Conservation (phyloP, 1,139 yeast species). For the Candida mesenterica region DNA sequence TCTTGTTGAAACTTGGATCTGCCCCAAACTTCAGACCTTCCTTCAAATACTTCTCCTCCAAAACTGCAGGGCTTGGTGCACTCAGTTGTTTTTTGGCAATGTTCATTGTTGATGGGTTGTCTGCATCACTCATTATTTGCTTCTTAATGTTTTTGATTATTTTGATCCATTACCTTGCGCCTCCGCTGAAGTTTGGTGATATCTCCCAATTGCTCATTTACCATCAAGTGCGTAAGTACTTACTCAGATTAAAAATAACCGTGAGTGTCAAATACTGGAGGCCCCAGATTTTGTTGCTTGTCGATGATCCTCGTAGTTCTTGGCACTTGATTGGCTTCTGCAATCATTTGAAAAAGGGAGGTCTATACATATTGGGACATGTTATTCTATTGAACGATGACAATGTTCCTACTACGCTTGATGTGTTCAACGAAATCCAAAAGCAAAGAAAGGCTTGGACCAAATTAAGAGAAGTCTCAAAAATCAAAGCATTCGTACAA, state of each 20-base stretch:
- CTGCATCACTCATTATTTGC: slow-evolving; percentile 74
- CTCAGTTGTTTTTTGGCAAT: slow-evolving; percentile 71
- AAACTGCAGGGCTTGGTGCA: slow-evolving; percentile 79
- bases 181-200: slow-evolving; percentile 97
- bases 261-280: slow-evolving; percentile 95
- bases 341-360: slow-evolving; percentile 92
- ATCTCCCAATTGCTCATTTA: slow-evolving; percentile 91
- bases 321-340: slow-evolving; percentile 95
- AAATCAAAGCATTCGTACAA: slow-evolving; percentile 90
- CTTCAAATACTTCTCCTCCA: slow-evolving; percentile 77
- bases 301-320: slow-evolving; percentile 86
- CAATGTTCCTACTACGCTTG: slow-evolving; percentile 12
- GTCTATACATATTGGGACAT: slow-evolving; percentile 88
- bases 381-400: slow-evolving; percentile 64
- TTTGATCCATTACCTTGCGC: slow-evolving; percentile 82
- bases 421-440: slow-evolving; percentile 59
- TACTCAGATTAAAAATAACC: slow-evolving; percentile 77
- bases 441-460: slow-evolving; percentile 81
- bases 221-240: slow-evolving; percentile 91
- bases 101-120: slow-evolving; percentile 90
- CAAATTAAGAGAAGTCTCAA: slow-evolving; percentile 70
- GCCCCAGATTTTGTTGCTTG: slow-evolving; percentile 83
- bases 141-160: slow-evolving; percentile 65
- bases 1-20: slow-evolving; percentile 77
- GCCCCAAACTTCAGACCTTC: slow-evolving; percentile 98